These are phyloP conservation scores for Multifurca ochricompacta DNA, from an alignment of 768 basidiomycete species.

Conservation along the genomic window DNA sequence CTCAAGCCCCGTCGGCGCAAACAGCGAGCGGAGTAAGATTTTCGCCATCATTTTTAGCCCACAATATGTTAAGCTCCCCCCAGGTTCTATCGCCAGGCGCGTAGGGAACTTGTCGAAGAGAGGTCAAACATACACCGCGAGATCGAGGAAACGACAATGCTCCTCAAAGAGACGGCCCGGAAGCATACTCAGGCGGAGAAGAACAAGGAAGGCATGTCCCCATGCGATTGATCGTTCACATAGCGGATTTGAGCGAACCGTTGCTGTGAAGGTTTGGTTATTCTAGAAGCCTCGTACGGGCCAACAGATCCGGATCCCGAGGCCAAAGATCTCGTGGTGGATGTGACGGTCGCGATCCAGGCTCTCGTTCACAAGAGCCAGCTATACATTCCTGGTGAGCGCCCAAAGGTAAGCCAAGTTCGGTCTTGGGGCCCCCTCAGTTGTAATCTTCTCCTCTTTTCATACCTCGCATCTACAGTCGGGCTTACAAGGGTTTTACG, in stretches of 20 bases:
- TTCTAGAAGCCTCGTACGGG: slow-evolving; percentile 70
- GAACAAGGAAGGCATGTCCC: slow-evolving; percentile 54
- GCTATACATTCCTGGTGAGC: slow-evolving; percentile 65
- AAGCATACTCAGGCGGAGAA: slow-evolving; percentile 58
- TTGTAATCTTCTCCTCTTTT: slow-evolving; percentile 2
- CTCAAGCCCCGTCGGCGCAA: slow-evolving; percentile 47
- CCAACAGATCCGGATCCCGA: slow-evolving; percentile 32
- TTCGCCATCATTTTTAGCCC: slow-evolving; percentile 10
- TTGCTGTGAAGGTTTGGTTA: slow-evolving; percentile 53
- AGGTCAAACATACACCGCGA: slow-evolving; percentile 55
- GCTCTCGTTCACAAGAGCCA: slow-evolving; percentile 73
- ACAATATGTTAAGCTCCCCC: slow-evolving; percentile 2
- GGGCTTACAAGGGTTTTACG: slow-evolving; percentile 80
- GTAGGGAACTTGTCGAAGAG: slow-evolving; percentile 54
- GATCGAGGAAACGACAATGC: slow-evolving; percentile 48
- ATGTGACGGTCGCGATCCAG: slow-evolving; percentile 79
- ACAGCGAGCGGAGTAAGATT: slow-evolving; percentile 45
- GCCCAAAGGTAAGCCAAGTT: slow-evolving; percentile 53
- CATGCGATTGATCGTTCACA: slow-evolving; percentile 6
- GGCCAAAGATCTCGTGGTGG: slow-evolving; percentile 44
- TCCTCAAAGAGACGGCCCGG: slow-evolving; percentile 63
- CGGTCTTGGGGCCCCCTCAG: background rate
- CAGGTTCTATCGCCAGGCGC: slow-evolving; percentile 62
- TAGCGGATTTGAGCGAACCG: slow-evolving; percentile 1
- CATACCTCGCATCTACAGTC: slow-evolving; percentile 33